Evolutionary conservation across 2,329 filamentous ascomycete genomes (phyloP).

Genomic region (Cadophora gregata): DNA sequence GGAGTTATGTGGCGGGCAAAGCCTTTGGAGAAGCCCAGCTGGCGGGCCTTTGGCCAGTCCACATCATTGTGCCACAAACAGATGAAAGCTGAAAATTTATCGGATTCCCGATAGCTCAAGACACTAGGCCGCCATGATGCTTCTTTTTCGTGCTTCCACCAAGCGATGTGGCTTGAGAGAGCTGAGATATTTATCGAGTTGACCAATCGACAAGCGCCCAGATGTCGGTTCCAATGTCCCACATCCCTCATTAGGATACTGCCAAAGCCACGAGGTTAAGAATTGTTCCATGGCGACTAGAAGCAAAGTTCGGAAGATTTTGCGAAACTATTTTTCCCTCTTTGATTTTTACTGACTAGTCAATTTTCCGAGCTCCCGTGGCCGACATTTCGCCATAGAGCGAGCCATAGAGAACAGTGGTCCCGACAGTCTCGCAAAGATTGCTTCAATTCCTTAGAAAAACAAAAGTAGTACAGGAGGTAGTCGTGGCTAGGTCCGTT

Average conservation of each 20-base stretch:
- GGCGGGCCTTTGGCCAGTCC: neutral
- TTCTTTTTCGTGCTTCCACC: neutral
- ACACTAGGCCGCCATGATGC: conserved; percentile 6
- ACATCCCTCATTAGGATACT: neutral
- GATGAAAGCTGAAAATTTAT: neutral
- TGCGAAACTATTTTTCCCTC: neutral
- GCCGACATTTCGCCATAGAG: neutral
- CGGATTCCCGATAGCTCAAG: neutral
- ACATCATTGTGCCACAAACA: neutral
- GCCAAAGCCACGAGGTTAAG: neutral
- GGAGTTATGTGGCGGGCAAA: too few relatives aligned
- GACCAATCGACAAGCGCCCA: neutral
- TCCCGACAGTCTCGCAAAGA: too few relatives aligned
- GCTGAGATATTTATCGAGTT: neutral
- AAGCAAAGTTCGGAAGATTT: neutral
- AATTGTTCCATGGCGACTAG: neutral
- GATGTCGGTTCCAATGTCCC: neutral
- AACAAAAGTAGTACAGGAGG: neutral
- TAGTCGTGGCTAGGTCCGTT: neutral
- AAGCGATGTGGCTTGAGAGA: conserved; percentile 2
- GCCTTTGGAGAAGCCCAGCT: too few relatives aligned
- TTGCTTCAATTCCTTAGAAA: neutral
- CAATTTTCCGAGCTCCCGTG: neutral
- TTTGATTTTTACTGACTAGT: neutral
- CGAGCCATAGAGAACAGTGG: too few relatives aligned